These are phyloP conservation scores for Platanthera guangdongensis DNA, from an alignment of 106 monocot species.

Conservation along the genomic window DNA sequence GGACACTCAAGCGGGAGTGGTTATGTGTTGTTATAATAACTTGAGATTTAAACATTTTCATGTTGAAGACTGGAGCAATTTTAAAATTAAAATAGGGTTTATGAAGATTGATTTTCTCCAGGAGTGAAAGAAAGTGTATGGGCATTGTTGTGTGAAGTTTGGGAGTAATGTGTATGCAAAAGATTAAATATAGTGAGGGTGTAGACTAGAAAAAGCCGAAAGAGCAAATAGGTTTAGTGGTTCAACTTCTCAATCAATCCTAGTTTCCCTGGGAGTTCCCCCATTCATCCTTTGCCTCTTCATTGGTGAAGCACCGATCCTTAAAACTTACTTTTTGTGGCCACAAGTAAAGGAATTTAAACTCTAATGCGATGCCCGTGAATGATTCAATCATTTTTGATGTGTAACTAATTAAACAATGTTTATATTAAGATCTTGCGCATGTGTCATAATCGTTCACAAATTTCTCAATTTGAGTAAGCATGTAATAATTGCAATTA, in stretches of 20 bases:
- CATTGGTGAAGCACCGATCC: neutral
- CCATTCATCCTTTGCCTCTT: neutral
- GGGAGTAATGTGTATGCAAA: neutral
- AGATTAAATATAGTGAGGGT: neutral
- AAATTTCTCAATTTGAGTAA: too few species aligned
- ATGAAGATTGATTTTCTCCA: neutral
- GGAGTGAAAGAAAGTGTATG: neutral
- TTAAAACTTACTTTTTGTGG: neutral
- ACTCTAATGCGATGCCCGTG: too few species aligned
- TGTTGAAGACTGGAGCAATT: neutral
- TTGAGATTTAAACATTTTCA: neutral
- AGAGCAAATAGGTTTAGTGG: neutral
- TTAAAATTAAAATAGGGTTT: neutral
- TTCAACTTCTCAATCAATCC: neutral
- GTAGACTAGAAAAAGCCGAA: neutral
- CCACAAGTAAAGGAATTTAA: neutral
- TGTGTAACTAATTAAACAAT: too few species aligned
- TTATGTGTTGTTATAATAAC: neutral
- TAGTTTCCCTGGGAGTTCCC: neutral
- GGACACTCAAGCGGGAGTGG: neutral
- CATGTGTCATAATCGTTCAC: too few species aligned
- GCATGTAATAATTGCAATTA: too few species aligned
- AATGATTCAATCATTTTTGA: too few species aligned
- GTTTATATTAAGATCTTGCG: too few species aligned
- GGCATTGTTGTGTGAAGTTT: neutral